Percentiles rank a stretch among this genome's conserved stretches.
Conservation (phyloP, 495 filamentous ascomycete species). For the Glonium stellatum region DNA sequence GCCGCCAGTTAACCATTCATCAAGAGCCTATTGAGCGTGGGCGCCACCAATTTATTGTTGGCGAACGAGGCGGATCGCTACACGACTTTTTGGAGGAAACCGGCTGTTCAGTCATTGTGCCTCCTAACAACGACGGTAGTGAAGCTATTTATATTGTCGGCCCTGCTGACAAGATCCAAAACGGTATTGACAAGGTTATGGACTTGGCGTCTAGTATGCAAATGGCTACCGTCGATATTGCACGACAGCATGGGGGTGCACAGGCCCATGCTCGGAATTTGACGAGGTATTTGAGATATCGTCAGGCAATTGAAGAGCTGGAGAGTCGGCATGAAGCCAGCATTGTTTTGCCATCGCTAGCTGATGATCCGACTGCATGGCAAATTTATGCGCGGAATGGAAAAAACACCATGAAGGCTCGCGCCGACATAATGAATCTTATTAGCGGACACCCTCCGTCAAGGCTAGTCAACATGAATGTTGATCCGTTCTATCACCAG, state of each 20-base stretch:
- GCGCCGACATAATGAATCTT: conserved; percentile 71
- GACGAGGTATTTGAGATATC: conserved; percentile 73
- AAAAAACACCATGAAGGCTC: conserved; percentile 74
- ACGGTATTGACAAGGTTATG: conserved; percentile 69
- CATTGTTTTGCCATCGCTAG: conserved; percentile 64
- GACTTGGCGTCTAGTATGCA: conserved; percentile 78
- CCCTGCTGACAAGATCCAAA: conserved; percentile 60
- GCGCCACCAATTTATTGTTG: conserved; percentile 86
- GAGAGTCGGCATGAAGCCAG: conserved; percentile 71
- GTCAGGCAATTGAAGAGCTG: conserved; percentile 67
- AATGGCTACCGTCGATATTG: conserved; percentile 67
- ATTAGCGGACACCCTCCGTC: conserved; percentile 74
- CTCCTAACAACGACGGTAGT: conserved; percentile 62
- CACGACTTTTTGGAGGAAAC: conserved; percentile 85
- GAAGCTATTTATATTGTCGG: conserved; percentile 81
- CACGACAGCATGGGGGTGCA: conserved; percentile 67
- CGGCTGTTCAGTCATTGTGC: conserved; percentile 80
- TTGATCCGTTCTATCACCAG: conserved; percentile 83
- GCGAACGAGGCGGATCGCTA: conserved; percentile 64
- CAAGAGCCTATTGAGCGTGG: conserved; percentile 68
- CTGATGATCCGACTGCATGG: conserved; percentile 63
- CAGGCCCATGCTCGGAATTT: conserved; percentile 73
- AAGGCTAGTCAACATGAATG: conserved; percentile 57
- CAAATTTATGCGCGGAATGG: conserved; percentile 77
- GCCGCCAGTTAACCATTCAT: conserved; percentile 60